Conservation (phyloP, 1,139 yeast species). For the Kazachstania sp. region DNA sequence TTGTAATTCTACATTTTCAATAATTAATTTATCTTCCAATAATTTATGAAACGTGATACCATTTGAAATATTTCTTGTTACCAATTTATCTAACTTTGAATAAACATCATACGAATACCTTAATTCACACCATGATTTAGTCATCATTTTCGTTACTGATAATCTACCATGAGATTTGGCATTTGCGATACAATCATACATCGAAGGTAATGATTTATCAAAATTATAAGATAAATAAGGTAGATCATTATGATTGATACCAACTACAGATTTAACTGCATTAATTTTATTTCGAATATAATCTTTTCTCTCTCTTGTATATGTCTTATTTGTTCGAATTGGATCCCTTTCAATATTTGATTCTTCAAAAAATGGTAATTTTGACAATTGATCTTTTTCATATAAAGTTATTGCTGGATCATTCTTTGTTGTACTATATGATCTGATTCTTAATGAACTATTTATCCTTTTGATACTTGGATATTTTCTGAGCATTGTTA, state of each 20-base stretch:
- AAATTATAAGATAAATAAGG: slow-evolving; percentile 3
- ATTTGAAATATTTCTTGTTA: slow-evolving; percentile 30
- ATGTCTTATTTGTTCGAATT: not conserved
- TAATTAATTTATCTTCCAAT: slow-evolving; percentile 39
- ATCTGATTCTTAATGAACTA: too few relatives aligned
- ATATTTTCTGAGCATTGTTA: too few relatives aligned
- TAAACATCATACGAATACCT: slow-evolving; percentile 39
- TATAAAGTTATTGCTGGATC: too few relatives aligned
- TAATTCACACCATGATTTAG: slow-evolving; percentile 48
- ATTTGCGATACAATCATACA: not conserved
- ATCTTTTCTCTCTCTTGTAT: not conserved
- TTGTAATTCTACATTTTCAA: slow-evolving; percentile 24
- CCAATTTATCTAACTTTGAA: slow-evolving; percentile 32
- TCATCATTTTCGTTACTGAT: slow-evolving; percentile 40
- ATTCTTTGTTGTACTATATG: too few relatives aligned
- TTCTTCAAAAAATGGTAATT: slow-evolving; percentile 1
- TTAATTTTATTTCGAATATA: not conserved
- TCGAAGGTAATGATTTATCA: slow-evolving; percentile 6
- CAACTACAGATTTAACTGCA: slow-evolving; percentile 2
- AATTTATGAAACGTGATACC: slow-evolving; percentile 39
- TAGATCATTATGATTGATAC: slow-evolving; percentile 6
- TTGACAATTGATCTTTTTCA: not conserved
- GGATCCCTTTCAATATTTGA: not conserved
- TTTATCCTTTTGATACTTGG: too few relatives aligned
- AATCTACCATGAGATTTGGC: slow-evolving; percentile 5